These are phyloP conservation scores for Liriodendron chinense DNA, from an alignment of 164 flowering plant genomes.

Conservation along the genomic window DNA sequence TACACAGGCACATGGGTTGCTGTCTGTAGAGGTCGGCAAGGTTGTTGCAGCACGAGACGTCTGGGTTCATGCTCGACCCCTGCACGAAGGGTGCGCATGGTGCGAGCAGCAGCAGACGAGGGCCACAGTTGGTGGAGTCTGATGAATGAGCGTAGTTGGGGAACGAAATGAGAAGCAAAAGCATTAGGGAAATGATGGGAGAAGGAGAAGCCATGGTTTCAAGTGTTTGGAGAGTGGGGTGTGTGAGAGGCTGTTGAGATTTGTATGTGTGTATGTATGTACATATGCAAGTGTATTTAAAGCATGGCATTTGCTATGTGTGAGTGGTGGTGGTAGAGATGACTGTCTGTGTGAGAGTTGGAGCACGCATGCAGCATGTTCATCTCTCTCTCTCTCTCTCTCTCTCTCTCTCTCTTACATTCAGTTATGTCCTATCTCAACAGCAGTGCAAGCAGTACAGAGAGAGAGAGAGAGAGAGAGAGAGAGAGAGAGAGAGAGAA, in stretches of 20 bases:
- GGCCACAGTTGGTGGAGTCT: slow-evolving; percentile 36
- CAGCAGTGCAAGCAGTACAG: too few species aligned
- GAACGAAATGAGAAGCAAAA: slow-evolving; percentile 13
- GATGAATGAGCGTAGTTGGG: neutral
- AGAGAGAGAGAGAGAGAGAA: too few species aligned
- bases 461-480: too few species aligned
- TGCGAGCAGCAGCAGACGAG: slow-evolving; percentile 37
- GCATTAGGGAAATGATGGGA: neutral
- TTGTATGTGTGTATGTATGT: too few species aligned
- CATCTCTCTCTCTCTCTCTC: neutral
- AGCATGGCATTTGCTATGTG: neutral
- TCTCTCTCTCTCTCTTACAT: neutral
- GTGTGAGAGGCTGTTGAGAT: neutral
- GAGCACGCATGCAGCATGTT: neutral
- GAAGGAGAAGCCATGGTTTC: slow-evolving; percentile 17
- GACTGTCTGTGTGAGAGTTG: neutral
- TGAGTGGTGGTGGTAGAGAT: neutral
- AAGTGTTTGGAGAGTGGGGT: neutral
- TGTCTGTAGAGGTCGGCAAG: slow-evolving; percentile 38
- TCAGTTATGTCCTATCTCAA: too few species aligned
- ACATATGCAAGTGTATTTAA: neutral
- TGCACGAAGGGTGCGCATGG: slow-evolving; percentile 71
- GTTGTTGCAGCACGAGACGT: slow-evolving; percentile 50
- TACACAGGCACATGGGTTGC: slow-evolving; percentile 58
- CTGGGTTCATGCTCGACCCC: slow-evolving; percentile 39